Evolutionary conservation across 352 stramenopile genomes (phyloP), one percentile per base, ranked within the genome.

Genomic region (Phytopythium helicoides): DNA sequence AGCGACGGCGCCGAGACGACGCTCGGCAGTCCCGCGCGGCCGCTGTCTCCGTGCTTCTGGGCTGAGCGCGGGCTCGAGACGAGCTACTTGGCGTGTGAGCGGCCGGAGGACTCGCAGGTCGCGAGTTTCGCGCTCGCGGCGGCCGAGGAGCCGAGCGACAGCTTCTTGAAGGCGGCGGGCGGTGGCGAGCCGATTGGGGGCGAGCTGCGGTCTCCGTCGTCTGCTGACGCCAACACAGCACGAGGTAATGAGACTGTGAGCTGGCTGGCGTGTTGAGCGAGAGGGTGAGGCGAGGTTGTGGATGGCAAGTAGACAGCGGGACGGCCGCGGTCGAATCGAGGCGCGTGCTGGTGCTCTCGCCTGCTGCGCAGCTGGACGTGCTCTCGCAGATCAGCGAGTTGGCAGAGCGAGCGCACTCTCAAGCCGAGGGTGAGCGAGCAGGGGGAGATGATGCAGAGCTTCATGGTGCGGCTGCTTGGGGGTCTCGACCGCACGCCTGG

Each of bases 321-420:
- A 10, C 28, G 28, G 5, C 28, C 28, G 28, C 28, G 28, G 28
- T 9, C 28, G 28, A 33, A 9, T 9, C 28, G 28, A 33, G 28
- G 9, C 28, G 28, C 28, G 28, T 9, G 45, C 35, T 87, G 23
- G 22, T 73, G 42, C 58, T 92, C 45, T 92, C 81, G 34, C 81
- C 81, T 1, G 70, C 65, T 15, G 88, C 81, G 16, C 81, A 92
- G 47, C 59, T 92, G 11, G 60, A 92, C 56, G 73, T 89, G 19
- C 71, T 92, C 11, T 86, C 81, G 2, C 76, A 89, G 55, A 87
- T 92, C 52, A 92, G 81, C 41, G 74, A 82, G 46, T 58, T 92
- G 21, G 81, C 74, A 3, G 77, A 85, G 39, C 58, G 37, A 38
- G 59, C 66, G 16, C 63, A 48, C 22, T 46, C 35, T 21, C 47